Percentiles rank a stretch among this genome's conserved stretches.
These are phyloP conservation scores for Oehlia diaphana DNA, from an alignment of 192 early-diverging fungal genomes.

Conservation along the genomic window DNA sequence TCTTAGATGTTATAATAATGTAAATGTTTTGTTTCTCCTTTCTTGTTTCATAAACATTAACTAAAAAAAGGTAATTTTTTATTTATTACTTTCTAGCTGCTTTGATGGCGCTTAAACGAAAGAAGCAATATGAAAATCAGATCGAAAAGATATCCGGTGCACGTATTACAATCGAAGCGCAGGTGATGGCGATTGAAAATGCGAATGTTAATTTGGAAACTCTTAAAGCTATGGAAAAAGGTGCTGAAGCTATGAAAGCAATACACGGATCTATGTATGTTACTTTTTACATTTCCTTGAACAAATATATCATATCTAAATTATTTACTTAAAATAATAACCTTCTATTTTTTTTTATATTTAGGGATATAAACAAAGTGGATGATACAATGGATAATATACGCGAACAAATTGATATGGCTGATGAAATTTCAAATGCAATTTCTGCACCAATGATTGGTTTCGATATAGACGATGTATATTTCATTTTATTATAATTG, in stretches of 20 bases:
- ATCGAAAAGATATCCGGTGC: constrained; percentile 88
- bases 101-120: constrained; percentile 92
- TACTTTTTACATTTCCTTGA: not conserved
- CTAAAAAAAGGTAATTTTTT: not conserved
- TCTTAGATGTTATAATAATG: too few species aligned
- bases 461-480: constrained; percentile 84
- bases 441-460: constrained; percentile 92
- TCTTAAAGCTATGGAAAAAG: constrained; percentile 92
- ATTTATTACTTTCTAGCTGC: constrained; percentile 57
- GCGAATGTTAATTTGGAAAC: constrained; percentile 95
- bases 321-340: too few species aligned
- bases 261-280: constrained; percentile 87
- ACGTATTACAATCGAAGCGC: constrained; percentile 89
- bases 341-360: not conserved
- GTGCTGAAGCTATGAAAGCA: constrained; percentile 88
- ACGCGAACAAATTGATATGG: constrained; percentile 95
- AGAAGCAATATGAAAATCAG: constrained; percentile 81
- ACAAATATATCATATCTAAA: too few species aligned
- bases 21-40: not conserved
- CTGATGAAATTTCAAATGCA: constrained; percentile 91
- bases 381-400: constrained; percentile 97
- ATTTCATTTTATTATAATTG: constrained; percentile 7
- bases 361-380: constrained; percentile 90
- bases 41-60: too few species aligned
- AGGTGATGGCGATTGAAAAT: constrained; percentile 93